Percentiles rank a stretch among this genome's conserved stretches.
Evolutionary conservation across 2,329 filamentous ascomycete genomes (phyloP).

Genomic region (Emmonsia crescens): DNA sequence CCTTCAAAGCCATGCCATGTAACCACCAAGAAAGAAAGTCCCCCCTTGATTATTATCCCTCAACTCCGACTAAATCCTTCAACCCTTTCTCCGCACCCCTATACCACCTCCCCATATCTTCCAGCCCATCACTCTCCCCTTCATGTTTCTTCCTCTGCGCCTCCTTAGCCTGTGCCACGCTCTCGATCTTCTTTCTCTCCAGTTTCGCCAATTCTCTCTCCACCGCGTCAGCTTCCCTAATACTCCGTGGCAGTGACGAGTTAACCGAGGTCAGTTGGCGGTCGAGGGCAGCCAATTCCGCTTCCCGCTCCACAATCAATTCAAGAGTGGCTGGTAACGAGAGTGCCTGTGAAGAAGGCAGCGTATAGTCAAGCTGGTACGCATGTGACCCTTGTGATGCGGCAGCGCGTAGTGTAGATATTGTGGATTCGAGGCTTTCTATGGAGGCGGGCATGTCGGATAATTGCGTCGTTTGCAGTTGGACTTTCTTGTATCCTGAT

Average conservation of each 20-base stretch:
- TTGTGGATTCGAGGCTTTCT: constrained; percentile 39
- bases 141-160: constrained; percentile 32
- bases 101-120: constrained; percentile 39
- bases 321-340: constrained; percentile 31
- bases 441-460: constrained; percentile 43
- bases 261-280: constrained; percentile 32
- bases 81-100: constrained; percentile 31
- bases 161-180: constrained; percentile 38
- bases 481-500: constrained; percentile 44
- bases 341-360: constrained; percentile 26
- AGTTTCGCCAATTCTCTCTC: constrained; percentile 34
- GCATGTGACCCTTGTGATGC: constrained; percentile 52
- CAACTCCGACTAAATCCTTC: constrained; percentile 28
- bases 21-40: not conserved
- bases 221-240: constrained; percentile 34
- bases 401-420: constrained; percentile 43
- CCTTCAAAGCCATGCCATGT: not conserved
- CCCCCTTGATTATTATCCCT: constrained; percentile 12
- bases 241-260: constrained; percentile 35
- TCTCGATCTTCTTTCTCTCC: constrained; percentile 36
- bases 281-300: constrained; percentile 32
- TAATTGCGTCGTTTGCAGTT: constrained; percentile 42
- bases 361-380: constrained; percentile 38
- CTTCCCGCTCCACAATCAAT: constrained; percentile 31
- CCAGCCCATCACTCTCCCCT: constrained; percentile 36